Conservation (phyloP, 2,329 filamentous ascomycete species). For the Pyrenochaeta sp. region DNA sequence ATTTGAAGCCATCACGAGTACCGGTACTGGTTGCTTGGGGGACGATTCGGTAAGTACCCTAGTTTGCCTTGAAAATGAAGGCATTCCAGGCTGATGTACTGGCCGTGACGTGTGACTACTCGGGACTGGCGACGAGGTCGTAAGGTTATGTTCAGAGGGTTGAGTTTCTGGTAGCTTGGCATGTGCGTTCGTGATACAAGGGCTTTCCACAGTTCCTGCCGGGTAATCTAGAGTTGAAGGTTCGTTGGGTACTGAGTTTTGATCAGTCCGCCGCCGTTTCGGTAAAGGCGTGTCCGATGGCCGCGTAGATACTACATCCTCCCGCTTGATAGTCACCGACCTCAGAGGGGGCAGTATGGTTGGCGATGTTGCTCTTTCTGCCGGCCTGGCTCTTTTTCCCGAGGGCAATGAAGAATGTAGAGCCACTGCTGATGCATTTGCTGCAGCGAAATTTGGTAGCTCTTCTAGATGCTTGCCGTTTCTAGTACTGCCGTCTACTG, state of each 20-base stretch:
- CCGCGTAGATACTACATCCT: neutral
- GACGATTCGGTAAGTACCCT: too few relatives aligned
- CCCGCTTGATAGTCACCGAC: neutral
- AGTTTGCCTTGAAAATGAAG: too few relatives aligned
- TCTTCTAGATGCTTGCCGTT: slow-evolving; percentile 5
- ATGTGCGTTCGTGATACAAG: neutral
- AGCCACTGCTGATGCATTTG: neutral
- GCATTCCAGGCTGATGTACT: too few relatives aligned
- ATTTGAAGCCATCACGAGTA: too few relatives aligned
- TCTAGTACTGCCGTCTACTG: slow-evolving; percentile 31
- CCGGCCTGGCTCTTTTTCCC: slow-evolving; percentile 8
- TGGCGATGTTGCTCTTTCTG: slow-evolving; percentile 10
- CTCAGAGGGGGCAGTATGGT: slow-evolving; percentile 12
- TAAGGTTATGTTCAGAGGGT: too few relatives aligned
- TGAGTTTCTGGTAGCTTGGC: too few relatives aligned
- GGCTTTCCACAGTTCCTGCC: neutral
- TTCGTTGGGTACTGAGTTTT: neutral
- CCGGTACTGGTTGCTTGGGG: too few relatives aligned
- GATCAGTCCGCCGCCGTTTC: slow-evolving; percentile 28
- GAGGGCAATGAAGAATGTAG: too few relatives aligned
- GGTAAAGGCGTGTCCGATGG: slow-evolving; percentile 1
- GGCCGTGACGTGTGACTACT: too few relatives aligned
- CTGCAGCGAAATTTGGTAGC: neutral
- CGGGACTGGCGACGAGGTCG: too few relatives aligned
- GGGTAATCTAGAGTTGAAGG: neutral